Base-by-base conservation (phyloP, 805 yeast genomes). In the Candida multigemmis region DNA sequence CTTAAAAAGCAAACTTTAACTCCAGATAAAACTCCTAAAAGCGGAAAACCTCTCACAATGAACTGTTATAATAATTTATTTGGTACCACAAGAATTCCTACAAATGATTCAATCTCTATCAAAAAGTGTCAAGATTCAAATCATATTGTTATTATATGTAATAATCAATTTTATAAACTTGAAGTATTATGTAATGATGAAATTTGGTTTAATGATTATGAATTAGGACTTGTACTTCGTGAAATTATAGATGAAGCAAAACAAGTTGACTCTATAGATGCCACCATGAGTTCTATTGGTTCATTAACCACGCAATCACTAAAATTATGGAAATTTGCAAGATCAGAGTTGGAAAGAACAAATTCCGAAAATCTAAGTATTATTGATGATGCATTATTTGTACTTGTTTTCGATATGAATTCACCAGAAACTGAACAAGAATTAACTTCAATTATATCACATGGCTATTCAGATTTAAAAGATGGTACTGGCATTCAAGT, bases 21-120 rank as follows among this genome's bases (percentile, higher is more conserved):
- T 25, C 72, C 77, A 1, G 93, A 81, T 48, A 26, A 50, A n/a
- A 57, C 74, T 14, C 72, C 78, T 2, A 61, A 60, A 25, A 56
- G 57, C 22, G 62, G 62, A 1, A 57, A 50, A 12, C 73, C 76
- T 0, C 53, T 78, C 28, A 69, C 85, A 6, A 81, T 80, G 89
- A 59, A 60, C 17, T 75, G 86, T 15, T 79, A 77, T 48, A 49
- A 55, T 30, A 75, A 75, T 37, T 48, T 81, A 14, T 81, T 81
- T 48, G 86, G 85, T 7, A 66, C 85, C 5, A 70, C 86, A 0
- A 62, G 87, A 32, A 50, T 57, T 6, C 69, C 69, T 0, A 51
- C 44, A 17, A 26, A 22, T 7, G 50, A 48, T 19, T 42, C 44
- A 19, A 56, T 70, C 12, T 44, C 63, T 4, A 50, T 68, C 30